Base-by-base conservation (phyloP, 106 monocot species). In the Hemerocallis citrina region DNA sequence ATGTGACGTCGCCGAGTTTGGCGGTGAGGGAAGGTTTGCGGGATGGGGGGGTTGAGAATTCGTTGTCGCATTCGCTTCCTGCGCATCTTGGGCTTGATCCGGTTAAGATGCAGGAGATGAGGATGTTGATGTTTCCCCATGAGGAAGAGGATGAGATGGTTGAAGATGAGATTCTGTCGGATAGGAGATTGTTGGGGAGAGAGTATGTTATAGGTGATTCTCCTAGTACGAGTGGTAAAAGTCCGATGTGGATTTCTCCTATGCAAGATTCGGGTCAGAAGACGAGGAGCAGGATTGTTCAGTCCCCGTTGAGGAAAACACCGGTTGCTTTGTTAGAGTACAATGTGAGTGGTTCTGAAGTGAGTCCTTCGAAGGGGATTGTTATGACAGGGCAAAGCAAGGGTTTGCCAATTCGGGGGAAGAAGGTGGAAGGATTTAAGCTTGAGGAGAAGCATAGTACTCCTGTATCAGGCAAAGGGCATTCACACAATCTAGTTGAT, bases 1-100 rank as follows among this genome's bases (percentile, higher is more conserved):
- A n/a, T n/a, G n/a, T n/a, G n/a, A 67, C 60, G 67, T 66, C 46
- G 45, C 52, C 83, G 12, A 57, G 50, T 50, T 19, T 1, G 30
- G 65, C 62, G 8, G 62, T 73, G 23, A 62, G 32, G 47, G 65
- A 66, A 73, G 69, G 61, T 49, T 62, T 73, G 45, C 52, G 34
- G 24, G 20, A 52, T 31, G 52, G 55, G 61, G 31, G 68, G 43
- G 22, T 52, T 65, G 84, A 56, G 19, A 16, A 50, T 55, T 48
- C 63, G 4, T 59, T 98, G 39, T 88, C 91, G 13, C 98, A 85
- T 88, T 98, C 98, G 14, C 82, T 92, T 64, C 98, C 98, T n/a
- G 92, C 92, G 66, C 87, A 92, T 80, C 81, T 98, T 36, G 77
- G 98, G 56, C 92, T 98, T 52, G 98, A 98, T 68, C 84, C 92